Evolutionary conservation across 768 basidiomycete species (phyloP).

Genomic region (Baorangia bicolor): DNA sequence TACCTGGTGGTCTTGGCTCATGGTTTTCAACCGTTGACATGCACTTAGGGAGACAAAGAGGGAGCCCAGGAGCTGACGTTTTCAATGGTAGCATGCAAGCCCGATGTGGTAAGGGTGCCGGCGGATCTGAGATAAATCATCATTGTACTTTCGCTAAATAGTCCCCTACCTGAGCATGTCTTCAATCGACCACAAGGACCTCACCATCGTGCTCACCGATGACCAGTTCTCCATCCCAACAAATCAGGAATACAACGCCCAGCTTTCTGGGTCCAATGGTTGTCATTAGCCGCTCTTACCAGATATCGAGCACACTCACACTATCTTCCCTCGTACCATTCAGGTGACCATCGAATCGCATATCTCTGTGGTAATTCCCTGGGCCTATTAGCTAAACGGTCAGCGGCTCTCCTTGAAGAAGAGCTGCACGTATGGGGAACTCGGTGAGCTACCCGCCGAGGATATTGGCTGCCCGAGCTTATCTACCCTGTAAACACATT

Average conservation of each 20-base stretch:
- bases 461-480: conserved; percentile 7
- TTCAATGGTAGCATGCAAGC: conserved; percentile 4
- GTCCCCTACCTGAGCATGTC: conserved; percentile 14
- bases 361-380: conserved; percentile 98
- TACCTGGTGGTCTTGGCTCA: conserved; percentile 11
- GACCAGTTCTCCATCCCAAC: conserved; percentile 58
- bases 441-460: conserved; percentile 41
- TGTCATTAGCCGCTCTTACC: conserved; percentile 11
- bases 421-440: conserved; percentile 85
- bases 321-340: conserved; percentile 6
- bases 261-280: conserved; percentile 40
- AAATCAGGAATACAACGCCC: conserved; percentile 49
- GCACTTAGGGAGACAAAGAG: not conserved
- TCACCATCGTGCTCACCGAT: conserved; percentile 38
- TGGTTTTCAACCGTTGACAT: conserved; percentile 1
- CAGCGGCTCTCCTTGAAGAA: conserved; percentile 69
- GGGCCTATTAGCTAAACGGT: conserved; percentile 75
- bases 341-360: conserved; percentile 54
- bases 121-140: conserved; percentile 19
- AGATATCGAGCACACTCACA: conserved; percentile 11
- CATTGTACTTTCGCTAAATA: conserved; percentile 1
- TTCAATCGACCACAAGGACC: conserved; percentile 14
- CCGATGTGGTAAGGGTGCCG: conserved; percentile 14
- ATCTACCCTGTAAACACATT: conserved; percentile 4
- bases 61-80: not conserved